phyloP scores from a whole-genome alignment of 2,329 filamentous ascomycete genomes.

The Claviceps sp. region DNA sequence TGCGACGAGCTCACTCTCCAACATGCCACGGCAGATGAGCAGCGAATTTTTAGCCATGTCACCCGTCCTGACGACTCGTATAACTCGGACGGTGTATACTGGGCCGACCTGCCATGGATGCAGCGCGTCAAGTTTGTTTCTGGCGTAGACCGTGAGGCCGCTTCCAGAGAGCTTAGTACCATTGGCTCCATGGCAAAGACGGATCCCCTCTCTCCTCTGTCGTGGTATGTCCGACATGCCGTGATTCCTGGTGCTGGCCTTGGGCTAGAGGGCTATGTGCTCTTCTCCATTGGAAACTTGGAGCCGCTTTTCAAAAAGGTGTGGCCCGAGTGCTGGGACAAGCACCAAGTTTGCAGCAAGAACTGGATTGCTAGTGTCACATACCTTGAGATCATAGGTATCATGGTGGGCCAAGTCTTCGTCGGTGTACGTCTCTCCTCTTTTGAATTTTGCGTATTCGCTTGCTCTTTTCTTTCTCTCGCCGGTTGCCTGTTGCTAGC shows the following conservation, averaged over 20 bases:
- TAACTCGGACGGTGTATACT: slow-evolving; percentile 71
- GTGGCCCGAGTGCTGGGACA: slow-evolving; percentile 69
- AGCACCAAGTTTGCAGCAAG: slow-evolving; percentile 50
- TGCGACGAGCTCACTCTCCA: slow-evolving; percentile 31
- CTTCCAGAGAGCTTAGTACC: slow-evolving; percentile 48
- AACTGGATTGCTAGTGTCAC: slow-evolving; percentile 78
- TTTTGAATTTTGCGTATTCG: neutral
- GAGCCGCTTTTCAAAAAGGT: slow-evolving; percentile 64
- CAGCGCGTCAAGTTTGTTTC: slow-evolving; percentile 64
- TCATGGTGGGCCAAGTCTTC: slow-evolving; percentile 82
- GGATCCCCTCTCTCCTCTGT: slow-evolving; percentile 72
- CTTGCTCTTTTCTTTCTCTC: neutral
- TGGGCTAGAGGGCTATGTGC: slow-evolving; percentile 84
- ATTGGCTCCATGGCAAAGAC: slow-evolving; percentile 74
- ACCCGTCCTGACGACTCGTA: slow-evolving; percentile 84
- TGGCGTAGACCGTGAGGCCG: slow-evolving; percentile 58
- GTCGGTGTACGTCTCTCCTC: slow-evolving; percentile 51
- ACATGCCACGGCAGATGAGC: slow-evolving; percentile 34
- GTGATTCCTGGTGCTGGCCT: slow-evolving; percentile 87
- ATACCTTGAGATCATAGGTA: slow-evolving; percentile 87
- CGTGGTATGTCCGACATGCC: slow-evolving; percentile 80
- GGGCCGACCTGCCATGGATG: slow-evolving; percentile 68
- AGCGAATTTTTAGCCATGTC: slow-evolving; percentile 58
- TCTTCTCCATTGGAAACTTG: slow-evolving; percentile 94
- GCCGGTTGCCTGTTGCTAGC: too few relatives aligned